These are phyloP conservation scores for Toxicodendron radicans DNA, from an alignment of 345 rosid genomes.

Conservation along the genomic window DNA sequence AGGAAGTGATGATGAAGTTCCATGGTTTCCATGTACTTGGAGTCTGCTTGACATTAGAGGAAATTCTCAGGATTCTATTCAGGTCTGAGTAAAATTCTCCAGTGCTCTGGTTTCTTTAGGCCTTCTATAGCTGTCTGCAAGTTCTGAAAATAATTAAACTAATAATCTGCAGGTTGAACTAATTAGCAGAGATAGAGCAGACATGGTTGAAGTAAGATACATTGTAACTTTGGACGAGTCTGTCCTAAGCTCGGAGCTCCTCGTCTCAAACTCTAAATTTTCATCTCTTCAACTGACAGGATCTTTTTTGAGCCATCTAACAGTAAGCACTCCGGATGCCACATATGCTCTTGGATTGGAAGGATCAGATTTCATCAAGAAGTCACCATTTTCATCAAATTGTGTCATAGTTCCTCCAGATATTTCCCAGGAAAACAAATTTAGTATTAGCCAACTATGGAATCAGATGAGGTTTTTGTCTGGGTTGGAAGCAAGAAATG, in stretches of 20 bases:
- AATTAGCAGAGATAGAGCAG: conserved; percentile 41
- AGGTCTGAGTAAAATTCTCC: conserved; percentile 32
- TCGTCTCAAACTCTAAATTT: conserved; percentile 44
- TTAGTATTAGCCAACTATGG: conserved; percentile 24
- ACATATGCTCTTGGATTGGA: conserved; percentile 69
- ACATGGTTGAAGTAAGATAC: conserved; percentile 53
- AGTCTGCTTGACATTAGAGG: conserved; percentile 53
- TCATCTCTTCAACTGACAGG: conserved; percentile 48
- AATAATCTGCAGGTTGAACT: conserved; percentile 57
- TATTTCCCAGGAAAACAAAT: conserved; percentile 15
- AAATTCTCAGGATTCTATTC: conserved; percentile 46
- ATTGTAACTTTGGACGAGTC: conserved; percentile 52
- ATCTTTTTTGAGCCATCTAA: conserved; percentile 61
- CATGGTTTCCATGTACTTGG: conserved; percentile 64
- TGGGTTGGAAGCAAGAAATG: conserved; percentile 16
- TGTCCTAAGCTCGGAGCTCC: conserved; percentile 55
- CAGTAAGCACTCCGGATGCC: conserved; percentile 90
- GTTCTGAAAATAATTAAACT: not conserved
- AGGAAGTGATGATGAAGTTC: conserved; percentile 34
- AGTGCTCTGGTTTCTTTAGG: not conserved
- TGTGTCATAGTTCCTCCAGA: conserved; percentile 53
- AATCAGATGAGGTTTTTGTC: conserved; percentile 18
- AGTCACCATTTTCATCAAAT: conserved; percentile 38
- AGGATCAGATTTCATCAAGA: conserved; percentile 55
- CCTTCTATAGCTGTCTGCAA: not conserved